Percentiles rank a stretch among this genome's conserved stretches.
Conservation (phyloP, 2,329 filamentous ascomycete genomes). For the Lachnellula hyalina region DNA sequence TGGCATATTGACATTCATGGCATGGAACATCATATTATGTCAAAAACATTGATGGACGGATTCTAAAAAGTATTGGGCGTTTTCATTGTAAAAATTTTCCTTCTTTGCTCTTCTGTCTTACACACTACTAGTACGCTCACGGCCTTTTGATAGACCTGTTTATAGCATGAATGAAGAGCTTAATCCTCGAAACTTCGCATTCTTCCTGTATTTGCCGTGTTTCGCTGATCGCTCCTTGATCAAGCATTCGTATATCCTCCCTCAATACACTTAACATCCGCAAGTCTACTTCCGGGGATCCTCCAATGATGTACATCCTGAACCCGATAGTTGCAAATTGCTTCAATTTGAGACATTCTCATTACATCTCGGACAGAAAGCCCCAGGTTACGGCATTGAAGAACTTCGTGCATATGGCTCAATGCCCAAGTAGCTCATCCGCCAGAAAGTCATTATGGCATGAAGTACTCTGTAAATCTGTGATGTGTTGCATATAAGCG, state of each 20-base stretch:
- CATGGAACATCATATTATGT: conserved; percentile 28
- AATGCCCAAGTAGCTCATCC: too few species aligned
- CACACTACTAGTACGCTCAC: conserved; percentile 9
- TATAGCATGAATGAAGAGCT: conserved; percentile 25
- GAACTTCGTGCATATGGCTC: too few species aligned
- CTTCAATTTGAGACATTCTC: too few species aligned
- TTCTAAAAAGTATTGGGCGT: conserved; percentile 20
- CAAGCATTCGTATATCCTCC: too few species aligned
- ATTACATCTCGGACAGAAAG: too few species aligned
- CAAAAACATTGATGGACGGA: conserved; percentile 18
- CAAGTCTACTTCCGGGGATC: too few species aligned
- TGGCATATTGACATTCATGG: conserved; percentile 25
- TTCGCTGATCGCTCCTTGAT: background rate
- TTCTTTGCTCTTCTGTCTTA: conserved; percentile 24
- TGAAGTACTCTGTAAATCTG: background rate
- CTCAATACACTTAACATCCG: too few species aligned
- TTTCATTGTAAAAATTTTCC: conserved; percentile 26
- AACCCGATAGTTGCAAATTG: too few species aligned
- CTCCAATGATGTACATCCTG: too few species aligned
- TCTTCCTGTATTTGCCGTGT: conserved; percentile 4
- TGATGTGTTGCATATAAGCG: background rate
- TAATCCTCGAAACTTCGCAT: too few species aligned
- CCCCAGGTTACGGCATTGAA: too few species aligned
- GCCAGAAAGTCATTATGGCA: background rate
- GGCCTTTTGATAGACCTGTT: conserved; percentile 15